Evolutionary conservation across 164 flowering plant genomes (phyloP).

Genomic region (Sedum album): DNA sequence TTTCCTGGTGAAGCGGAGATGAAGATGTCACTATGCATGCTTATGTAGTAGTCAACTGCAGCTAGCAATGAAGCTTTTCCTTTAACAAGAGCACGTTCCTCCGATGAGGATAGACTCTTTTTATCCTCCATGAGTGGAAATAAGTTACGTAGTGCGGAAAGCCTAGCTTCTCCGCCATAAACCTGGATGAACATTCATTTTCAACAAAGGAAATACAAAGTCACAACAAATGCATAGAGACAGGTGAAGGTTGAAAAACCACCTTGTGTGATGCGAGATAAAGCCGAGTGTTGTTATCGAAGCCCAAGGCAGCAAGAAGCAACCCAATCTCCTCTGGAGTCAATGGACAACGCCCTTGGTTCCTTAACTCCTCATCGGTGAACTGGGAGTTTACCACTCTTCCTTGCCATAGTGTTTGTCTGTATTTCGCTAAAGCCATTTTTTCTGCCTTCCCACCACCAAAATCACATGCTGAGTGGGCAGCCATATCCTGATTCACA

Average conservation of each 20-base stretch:
- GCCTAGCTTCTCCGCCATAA: conserved; percentile 94
- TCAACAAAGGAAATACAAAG: not conserved
- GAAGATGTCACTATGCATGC: conserved; percentile 96
- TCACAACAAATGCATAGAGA: not conserved
- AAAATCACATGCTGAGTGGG: conserved; percentile 98
- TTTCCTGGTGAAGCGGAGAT: conserved; percentile 98
- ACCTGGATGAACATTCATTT: conserved; percentile 34
- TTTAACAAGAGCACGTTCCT: conserved; percentile 52
- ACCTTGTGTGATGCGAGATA: conserved; percentile 99
- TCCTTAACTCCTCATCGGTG: conserved; percentile 89
- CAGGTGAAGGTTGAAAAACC: not conserved
- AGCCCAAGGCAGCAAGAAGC: conserved; percentile 85
- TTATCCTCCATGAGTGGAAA: conserved; percentile 94
- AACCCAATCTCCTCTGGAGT: conserved; percentile 98
- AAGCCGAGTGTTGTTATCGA: conserved; percentile 77
- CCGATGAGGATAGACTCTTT: conserved; percentile 78
- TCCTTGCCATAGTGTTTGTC: conserved; percentile 92
- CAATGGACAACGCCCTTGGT: conserved; percentile 91
- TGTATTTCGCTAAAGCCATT: conserved; percentile 80
- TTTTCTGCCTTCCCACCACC: conserved; percentile 99
- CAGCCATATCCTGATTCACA: conserved; percentile 84
- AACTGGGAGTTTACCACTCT: conserved; percentile 88
- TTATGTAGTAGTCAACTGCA: conserved; percentile 86
- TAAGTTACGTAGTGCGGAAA: conserved; percentile 53
- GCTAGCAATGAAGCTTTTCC: conserved; percentile 94